Evolutionary conservation across 2,329 filamentous ascomycete genomes (phyloP).

Genomic region (Huntiella bhutanensis): DNA sequence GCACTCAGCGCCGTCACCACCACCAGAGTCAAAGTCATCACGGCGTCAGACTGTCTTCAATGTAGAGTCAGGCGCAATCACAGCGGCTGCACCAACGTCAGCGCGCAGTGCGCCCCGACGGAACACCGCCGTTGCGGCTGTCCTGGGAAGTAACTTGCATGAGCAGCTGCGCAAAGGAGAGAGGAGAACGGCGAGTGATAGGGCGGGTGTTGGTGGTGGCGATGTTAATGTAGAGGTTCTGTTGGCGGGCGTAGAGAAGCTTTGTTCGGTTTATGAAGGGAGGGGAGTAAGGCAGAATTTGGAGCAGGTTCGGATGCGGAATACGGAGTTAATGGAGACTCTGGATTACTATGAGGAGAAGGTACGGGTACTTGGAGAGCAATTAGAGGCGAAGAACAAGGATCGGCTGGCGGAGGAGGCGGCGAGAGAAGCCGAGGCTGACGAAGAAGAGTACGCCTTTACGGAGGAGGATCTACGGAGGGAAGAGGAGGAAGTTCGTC

Average conservation of each 20-base stretch:
- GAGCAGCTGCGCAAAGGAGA: conserved; percentile 49
- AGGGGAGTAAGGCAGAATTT: conserved; percentile 65
- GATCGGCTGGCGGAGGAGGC: conserved; percentile 39
- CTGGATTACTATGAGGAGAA: conserved; percentile 63
- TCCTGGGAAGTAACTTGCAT: conserved; percentile 74
- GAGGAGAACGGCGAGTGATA: conserved; percentile 17
- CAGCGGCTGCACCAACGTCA: conserved; percentile 30
- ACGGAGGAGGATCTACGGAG: conserved; percentile 49
- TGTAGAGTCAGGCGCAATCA: conserved; percentile 42
- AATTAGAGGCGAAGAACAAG: conserved; percentile 55
- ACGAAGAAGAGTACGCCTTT: conserved; percentile 25
- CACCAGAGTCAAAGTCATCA: conserved; percentile 19
- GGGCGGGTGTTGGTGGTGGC: conserved; percentile 24
- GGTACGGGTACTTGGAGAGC: conserved; percentile 56
- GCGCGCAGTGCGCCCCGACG: conserved; percentile 34
- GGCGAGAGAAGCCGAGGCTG: conserved; percentile 30
- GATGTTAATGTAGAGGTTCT: conserved; percentile 78
- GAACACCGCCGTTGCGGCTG: conserved; percentile 74
- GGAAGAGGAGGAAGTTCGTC: conserved; percentile 47
- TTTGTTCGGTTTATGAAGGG: conserved; percentile 73
- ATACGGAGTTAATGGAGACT: conserved; percentile 53
- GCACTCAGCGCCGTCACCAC: conserved; percentile 18
- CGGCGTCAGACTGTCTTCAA: conserved; percentile 47
- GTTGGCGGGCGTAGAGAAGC: conserved; percentile 70
- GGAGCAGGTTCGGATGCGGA: conserved; percentile 47